Evolutionary conservation across 768 basidiomycete species (phyloP).

Genomic region (Termitomyces sp.): DNA sequence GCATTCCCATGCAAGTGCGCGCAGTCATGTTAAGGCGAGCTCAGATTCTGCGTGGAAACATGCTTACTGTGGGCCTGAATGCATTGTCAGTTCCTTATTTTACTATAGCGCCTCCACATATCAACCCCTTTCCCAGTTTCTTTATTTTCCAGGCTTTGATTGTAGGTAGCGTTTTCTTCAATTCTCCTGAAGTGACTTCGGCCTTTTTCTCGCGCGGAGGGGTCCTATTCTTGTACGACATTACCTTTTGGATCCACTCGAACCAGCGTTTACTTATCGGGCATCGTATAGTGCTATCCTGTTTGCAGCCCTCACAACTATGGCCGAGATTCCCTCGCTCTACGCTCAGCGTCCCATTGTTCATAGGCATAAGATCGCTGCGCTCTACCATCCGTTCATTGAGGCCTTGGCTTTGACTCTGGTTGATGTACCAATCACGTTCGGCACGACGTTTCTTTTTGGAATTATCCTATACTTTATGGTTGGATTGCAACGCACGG

Average conservation of each 20-base stretch:
- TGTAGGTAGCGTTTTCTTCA: slow-evolving; percentile 64
- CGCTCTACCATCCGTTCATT: slow-evolving; percentile 40
- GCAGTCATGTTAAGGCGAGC: slow-evolving; percentile 39
- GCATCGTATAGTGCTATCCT: slow-evolving; percentile 6
- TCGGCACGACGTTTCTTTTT: slow-evolving; percentile 41
- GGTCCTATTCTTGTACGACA: slow-evolving; percentile 70
- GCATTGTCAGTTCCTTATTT: slow-evolving; percentile 24
- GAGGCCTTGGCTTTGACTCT: slow-evolving; percentile 45
- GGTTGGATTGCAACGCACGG: slow-evolving; percentile 49
- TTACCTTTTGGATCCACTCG: not conserved
- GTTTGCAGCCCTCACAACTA: slow-evolving; percentile 8
- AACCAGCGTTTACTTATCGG: slow-evolving; percentile 3
- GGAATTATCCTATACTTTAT: slow-evolving; percentile 56
- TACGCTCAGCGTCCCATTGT: slow-evolving; percentile 59
- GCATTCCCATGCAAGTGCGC: slow-evolving; percentile 39
- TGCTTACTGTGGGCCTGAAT: slow-evolving; percentile 30
- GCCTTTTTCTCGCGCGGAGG: slow-evolving; percentile 74
- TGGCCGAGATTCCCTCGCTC: slow-evolving; percentile 30
- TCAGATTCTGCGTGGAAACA: slow-evolving; percentile 39
- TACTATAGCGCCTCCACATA: slow-evolving; percentile 2
- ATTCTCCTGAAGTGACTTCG: slow-evolving; percentile 45
- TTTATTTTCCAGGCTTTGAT: slow-evolving; percentile 47
- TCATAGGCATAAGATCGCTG: slow-evolving; percentile 48
- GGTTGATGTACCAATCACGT: slow-evolving; percentile 57
- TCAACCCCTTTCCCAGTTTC: slow-evolving; percentile 25